These are phyloP conservation scores for Chaetomium globosum DNA, from an alignment of 2,329 filamentous ascomycete species.

Conservation along the genomic window DNA sequence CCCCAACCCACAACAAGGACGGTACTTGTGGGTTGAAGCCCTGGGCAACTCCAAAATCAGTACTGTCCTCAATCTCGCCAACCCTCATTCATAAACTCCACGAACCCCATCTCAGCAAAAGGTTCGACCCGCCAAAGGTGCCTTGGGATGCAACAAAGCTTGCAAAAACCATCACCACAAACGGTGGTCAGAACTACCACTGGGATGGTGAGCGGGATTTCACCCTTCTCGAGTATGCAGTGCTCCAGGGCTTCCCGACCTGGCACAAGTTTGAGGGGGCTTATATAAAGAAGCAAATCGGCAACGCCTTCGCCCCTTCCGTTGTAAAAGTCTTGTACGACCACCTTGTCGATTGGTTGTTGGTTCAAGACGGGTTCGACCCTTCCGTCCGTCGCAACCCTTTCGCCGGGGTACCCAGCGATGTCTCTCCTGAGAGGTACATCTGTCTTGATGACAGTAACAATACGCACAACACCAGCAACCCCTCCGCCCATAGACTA, in stretches of 20 bases:
- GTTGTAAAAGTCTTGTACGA: conserved; percentile 55
- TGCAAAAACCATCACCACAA: conserved; percentile 64
- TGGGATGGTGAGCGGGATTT: conserved; percentile 65
- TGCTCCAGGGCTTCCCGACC: conserved; percentile 69
- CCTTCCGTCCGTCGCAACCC: not conserved
- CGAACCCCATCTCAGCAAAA: conserved; percentile 37
- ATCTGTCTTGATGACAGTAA: not conserved
- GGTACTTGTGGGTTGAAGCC: conserved; percentile 44
- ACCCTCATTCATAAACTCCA: conserved; percentile 42
- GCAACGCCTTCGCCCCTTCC: conserved; percentile 74
- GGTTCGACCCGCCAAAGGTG: conserved; percentile 32
- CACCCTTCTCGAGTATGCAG: conserved; percentile 68
- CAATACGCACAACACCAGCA: not conserved
- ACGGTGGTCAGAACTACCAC: conserved; percentile 65
- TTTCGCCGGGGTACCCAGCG: not conserved
- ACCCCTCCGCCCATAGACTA: not conserved
- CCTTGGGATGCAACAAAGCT: conserved; percentile 55
- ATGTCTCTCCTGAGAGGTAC: not conserved
- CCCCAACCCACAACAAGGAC: conserved; percentile 58
- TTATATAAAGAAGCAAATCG: conserved; percentile 65
- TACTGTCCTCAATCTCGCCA: conserved; percentile 43
- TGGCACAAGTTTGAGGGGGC: conserved; percentile 58
- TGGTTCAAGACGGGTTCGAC: conserved; percentile 47
- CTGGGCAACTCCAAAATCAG: conserved; percentile 51
- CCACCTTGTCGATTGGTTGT: conserved; percentile 53